A percentile compares a stretch with the other conserved stretches of the same genome.
Evolutionary conservation across 1,139 yeast species (phyloP).

Genomic region (Candida gigantensis): DNA sequence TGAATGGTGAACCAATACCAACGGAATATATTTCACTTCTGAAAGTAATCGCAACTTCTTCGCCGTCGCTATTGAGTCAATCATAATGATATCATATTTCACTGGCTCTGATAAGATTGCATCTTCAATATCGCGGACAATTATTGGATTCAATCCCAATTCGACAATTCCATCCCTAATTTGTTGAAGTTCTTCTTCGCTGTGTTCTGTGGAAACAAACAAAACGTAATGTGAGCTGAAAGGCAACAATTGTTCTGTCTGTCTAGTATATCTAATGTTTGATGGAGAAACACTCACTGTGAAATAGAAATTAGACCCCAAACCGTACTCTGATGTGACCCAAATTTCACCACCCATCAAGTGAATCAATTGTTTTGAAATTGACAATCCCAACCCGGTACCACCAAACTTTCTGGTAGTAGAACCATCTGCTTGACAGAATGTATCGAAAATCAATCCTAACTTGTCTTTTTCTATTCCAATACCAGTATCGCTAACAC

Average conservation of each 20-base stretch:
- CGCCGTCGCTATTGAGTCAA: conserved; percentile 77
- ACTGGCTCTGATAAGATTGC: conserved; percentile 56
- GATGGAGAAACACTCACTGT: conserved; percentile 80
- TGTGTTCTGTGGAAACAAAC: conserved; percentile 68
- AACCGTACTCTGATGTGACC: conserved; percentile 82
- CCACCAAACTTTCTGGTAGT: conserved; percentile 92
- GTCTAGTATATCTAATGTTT: conserved; percentile 59
- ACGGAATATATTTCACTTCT: conserved; percentile 79
- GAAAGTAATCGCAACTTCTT: conserved; percentile 64
- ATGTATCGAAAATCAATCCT: conserved; percentile 82
- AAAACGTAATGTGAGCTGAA: conserved; percentile 70
- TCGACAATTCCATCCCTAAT: conserved; percentile 42
- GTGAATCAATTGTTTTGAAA: conserved; percentile 82
- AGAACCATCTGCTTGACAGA: conserved; percentile 91
- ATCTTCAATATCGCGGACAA: conserved; percentile 53
- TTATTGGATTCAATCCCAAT: conserved; percentile 49
- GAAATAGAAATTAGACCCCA: conserved; percentile 79
- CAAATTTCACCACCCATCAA: conserved; percentile 91
- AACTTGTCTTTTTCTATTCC: conserved; percentile 83
- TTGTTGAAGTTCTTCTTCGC: conserved; percentile 48
- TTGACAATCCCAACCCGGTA: conserved; percentile 83
- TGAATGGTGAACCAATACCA: conserved; percentile 74
- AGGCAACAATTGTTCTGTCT: conserved; percentile 70
- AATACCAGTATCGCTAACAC: conserved; percentile 87
- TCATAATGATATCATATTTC: conserved; percentile 76